Conservation (phyloP, 2,329 filamentous ascomycete species). For the Teratosphaeria pseudoeucalypti region DNA sequence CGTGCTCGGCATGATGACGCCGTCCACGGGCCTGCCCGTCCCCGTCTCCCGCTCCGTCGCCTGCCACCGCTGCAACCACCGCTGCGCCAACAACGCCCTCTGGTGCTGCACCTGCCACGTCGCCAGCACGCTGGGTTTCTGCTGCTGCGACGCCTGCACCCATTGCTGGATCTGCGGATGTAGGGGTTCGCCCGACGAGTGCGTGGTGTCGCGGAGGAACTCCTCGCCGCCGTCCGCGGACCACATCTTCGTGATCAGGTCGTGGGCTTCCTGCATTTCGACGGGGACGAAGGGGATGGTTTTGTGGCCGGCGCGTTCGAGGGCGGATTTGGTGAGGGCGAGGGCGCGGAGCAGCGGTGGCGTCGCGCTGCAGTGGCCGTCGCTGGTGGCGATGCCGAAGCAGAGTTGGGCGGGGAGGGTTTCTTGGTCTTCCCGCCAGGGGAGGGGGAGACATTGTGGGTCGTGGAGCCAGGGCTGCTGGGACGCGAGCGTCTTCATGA, state of each 20-base stretch:
- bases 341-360: background rate
- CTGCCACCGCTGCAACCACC: conserved; percentile 9
- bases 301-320: conserved; percentile 6
- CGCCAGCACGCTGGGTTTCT: conserved; percentile 5
- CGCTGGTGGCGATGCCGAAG: background rate
- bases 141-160: conserved; percentile 7
- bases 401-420: background rate
- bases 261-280: conserved; percentile 6
- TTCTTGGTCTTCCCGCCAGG: background rate
- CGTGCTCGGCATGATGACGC: conserved; percentile 8
- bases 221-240: conserved; percentile 9
- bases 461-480: background rate
- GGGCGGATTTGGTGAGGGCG: background rate
- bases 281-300: conserved; percentile 7
- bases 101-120: conserved; percentile 9
- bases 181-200: conserved; percentile 7
- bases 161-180: background rate
- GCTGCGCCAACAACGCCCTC: conserved; percentile 3
- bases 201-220: conserved; percentile 6
- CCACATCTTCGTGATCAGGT: conserved; percentile 7
- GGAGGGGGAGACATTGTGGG: background rate
- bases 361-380: background rate
- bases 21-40: conserved; percentile 9
- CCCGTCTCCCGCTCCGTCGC: conserved; percentile 2
- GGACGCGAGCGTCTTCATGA: background rate